A percentile compares a stretch with the other conserved stretches of the same genome.
phyloP scores from a whole-genome alignment of 257 asterid species.

The Solanum virginianum region DNA sequence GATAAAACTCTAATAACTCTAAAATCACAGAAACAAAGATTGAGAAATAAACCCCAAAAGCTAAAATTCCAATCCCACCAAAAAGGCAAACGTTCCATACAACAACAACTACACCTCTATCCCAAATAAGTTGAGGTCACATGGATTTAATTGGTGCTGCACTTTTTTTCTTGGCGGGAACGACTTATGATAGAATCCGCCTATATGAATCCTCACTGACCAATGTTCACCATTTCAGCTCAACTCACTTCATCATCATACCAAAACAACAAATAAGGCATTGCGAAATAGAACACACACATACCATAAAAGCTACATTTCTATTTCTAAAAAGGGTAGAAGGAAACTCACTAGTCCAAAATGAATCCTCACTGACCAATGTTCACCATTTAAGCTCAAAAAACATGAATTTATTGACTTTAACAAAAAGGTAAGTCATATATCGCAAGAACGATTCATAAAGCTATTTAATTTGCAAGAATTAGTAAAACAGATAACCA shows the following conservation, averaged over 20 bases:
- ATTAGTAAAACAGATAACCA: neutral
- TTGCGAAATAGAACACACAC: no score
- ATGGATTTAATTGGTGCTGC: no score
- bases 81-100: neutral
- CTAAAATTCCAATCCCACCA: neutral
- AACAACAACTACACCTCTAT: neutral
- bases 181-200: neutral
- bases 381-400: neutral
- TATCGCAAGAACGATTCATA: neutral
- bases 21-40: neutral
- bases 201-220: neutral
- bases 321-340: neutral
- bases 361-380: neutral
- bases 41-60: neutral
- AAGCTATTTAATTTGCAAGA: neutral
- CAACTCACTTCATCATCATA: neutral
- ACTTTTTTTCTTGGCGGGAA: no score
- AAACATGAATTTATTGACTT: neutral
- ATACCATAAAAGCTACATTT: neutral
- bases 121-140: neutral
- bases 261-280: neutral
- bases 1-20: neutral
- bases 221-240: neutral
- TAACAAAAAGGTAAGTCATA: neutral
- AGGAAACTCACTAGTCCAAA: neutral